These are phyloP conservation scores for Clitocybe nebularis DNA, from an alignment of 1,284 basidiomycete genomes.

Conservation along the genomic window DNA sequence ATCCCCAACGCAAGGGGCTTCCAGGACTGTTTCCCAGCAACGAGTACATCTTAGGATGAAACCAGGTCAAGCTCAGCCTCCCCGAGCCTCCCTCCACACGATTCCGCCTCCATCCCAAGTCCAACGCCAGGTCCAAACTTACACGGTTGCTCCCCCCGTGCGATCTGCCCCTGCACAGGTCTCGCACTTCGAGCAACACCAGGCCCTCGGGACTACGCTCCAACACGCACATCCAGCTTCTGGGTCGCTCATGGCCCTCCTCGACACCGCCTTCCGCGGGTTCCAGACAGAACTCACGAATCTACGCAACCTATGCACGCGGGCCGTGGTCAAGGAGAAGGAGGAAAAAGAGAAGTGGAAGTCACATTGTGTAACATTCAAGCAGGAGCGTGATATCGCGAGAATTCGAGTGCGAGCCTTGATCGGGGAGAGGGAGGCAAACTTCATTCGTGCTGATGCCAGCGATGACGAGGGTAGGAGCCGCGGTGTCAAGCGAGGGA, in stretches of 20 bases:
- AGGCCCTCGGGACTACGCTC: not conserved
- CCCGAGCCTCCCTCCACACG: too few species aligned
- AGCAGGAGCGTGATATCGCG: constrained; percentile 28
- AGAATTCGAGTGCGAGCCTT: constrained; percentile 21
- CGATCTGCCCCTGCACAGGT: not conserved
- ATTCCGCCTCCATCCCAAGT: too few species aligned
- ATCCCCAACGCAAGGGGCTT: too few species aligned
- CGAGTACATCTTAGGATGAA: too few species aligned
- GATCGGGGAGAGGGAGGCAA: constrained; percentile 17
- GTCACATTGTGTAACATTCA: constrained; percentile 24
- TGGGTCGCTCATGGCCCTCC: constrained; percentile 7
- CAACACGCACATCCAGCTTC: not conserved
- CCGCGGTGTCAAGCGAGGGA: constrained; percentile 3
- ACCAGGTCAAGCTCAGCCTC: too few species aligned
- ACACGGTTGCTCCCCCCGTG: not conserved
- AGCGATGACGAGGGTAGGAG: not conserved
- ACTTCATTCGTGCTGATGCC: not conserved
- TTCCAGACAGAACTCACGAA: constrained; percentile 24
- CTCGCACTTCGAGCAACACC: not conserved
- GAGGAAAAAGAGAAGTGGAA: constrained; percentile 27
- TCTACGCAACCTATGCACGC: constrained; percentile 25
- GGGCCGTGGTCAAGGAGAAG: constrained; percentile 27
- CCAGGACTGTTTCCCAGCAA: too few species aligned
- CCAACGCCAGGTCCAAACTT: too few species aligned
- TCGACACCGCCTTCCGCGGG: constrained; percentile 26